Conservation (phyloP, 495 filamentous ascomycete species). For the Penicillium turbatum region DNA sequence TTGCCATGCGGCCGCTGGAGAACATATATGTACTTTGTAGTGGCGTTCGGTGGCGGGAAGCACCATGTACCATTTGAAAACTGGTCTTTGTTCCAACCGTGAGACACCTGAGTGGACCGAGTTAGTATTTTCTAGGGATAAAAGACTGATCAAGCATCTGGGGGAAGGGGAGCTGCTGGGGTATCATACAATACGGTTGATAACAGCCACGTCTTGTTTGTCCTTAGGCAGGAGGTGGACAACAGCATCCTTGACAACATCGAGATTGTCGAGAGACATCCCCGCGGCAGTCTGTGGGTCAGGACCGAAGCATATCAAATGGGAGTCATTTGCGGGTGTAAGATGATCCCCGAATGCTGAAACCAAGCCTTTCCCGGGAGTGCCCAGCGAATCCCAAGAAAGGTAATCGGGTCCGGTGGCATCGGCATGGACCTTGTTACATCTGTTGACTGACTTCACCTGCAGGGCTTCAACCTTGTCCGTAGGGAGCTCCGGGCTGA, state of each 20-base stretch:
- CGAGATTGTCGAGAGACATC: background rate
- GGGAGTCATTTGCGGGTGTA: background rate
- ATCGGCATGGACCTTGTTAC: background rate
- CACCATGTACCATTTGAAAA: constrained; percentile 24
- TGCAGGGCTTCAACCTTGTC: background rate
- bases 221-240: background rate
- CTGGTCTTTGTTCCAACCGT: constrained; percentile 15
- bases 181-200: background rate
- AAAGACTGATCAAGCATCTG: no score
- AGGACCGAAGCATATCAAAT: background rate
- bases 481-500: background rate
- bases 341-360: background rate
- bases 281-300: background rate
- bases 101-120: no score
- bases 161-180: background rate
- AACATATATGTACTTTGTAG: constrained; percentile 14
- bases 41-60: constrained; percentile 18
- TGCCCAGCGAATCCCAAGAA: background rate
- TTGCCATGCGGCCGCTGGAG: constrained; percentile 19
- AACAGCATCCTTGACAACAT: background rate
- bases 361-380: background rate
- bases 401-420: background rate
- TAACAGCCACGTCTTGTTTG: background rate
- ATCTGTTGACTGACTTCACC: background rate
- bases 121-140: no score